Conservation (phyloP, 73 alveolate genomes). For the Paramecium pentaurelia region DNA sequence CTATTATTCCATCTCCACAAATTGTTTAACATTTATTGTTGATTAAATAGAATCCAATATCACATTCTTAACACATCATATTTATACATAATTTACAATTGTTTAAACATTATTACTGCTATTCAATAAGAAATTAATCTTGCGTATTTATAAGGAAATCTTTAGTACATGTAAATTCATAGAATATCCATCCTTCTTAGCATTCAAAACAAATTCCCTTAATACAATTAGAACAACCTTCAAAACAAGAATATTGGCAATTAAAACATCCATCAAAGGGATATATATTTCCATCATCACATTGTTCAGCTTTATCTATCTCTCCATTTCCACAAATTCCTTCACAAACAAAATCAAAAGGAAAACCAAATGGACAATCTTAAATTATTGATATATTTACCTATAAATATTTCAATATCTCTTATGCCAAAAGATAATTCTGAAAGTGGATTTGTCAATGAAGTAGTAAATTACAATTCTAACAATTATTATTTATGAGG, state of each 20-base stretch:
- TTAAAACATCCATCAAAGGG: neutral
- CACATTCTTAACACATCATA: neutral
- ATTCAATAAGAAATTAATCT: neutral
- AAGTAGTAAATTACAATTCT: neutral
- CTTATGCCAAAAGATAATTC: neutral
- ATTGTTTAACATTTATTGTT: neutral
- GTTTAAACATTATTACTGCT: neutral
- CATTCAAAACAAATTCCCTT: neutral
- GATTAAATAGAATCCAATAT: neutral
- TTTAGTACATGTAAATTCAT: neutral
- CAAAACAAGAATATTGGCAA: neutral
- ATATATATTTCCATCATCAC: neutral
- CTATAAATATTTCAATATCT: neutral
- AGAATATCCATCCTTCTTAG: neutral
- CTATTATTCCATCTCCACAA: neutral
- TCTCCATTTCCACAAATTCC: neutral
- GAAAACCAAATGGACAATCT: neutral
- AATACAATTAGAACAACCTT: neutral
- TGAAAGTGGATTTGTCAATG: neutral
- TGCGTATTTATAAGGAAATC: neutral
- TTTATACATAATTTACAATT: neutral
- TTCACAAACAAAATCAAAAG: neutral
- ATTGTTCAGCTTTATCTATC: neutral
- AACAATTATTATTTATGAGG: neutral
- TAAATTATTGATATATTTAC: neutral